Base-by-base conservation (phyloP, 1,284 basidiomycete genomes). In the Fistulinella staudtii region DNA sequence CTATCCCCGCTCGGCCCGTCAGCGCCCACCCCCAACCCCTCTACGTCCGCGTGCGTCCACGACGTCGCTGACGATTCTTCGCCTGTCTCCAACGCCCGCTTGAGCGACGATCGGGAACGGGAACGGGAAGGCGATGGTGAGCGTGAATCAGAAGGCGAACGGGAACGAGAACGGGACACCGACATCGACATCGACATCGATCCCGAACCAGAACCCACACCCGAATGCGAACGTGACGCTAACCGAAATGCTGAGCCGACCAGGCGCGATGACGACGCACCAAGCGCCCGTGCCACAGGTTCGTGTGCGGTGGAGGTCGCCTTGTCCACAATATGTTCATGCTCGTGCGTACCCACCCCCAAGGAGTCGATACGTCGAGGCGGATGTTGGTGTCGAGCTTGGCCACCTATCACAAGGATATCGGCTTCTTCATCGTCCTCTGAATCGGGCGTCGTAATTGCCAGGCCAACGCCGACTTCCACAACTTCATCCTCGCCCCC, bases 31-130 rank as follows among this genome's bases (percentile, higher is more conserved):
- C 37, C 42, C 8, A 31, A 7, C 8, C 46, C 47, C 18, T 43
- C 45, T 30, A 15, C 23, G 14, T 54, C 59, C 39, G 27, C 42
- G 18, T 45, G n/a, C n/a, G n/a, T 50, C 60, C 60, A 61, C 40
- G 60, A 61, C 30, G 59, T 61, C 34, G 57, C 60, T 22, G 34
- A 36, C n/a, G 59, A 65, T 33, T 58, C 63, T 22, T 44, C 37
- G 14, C 37, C 46, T 41, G 42, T 54, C 8, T 23, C 55, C 27
- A 51, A 18, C 23, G 20, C 46, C 10, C 27, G 46, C 39, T 43
- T 47, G 23, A 42, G 30, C 36, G 55, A 61, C 15, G 45, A 57
- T n/a, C n/a, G n/a, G n/a, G n/a, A n/a, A n/a, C n/a, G n/a, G n/a
- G n/a, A n/a, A 21, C 14, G 34, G 24, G 53, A 54, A 11, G 1